Evolutionary conservation across 352 stramenopile genomes (phyloP).

Genomic region (Phytophthora lateralis): DNA sequence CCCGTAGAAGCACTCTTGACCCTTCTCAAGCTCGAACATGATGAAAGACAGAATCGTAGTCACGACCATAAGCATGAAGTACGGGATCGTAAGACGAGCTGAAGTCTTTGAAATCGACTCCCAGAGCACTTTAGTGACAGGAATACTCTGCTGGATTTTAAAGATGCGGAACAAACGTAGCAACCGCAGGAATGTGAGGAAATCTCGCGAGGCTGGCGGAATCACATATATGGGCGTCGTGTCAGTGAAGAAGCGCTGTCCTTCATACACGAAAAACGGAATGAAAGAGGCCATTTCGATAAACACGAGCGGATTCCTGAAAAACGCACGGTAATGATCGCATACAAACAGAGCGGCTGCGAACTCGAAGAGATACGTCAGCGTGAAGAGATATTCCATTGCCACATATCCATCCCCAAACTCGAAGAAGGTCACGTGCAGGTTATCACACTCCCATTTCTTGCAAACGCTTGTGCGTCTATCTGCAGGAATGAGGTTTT

Average conservation of each 20-base stretch:
- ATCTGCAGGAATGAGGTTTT: conserved; percentile 42
- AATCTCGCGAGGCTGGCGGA: conserved; percentile 59
- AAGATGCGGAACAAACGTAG: conserved; percentile 74
- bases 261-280: conserved; percentile 70
- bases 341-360: conserved; percentile 41
- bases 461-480: conserved; percentile 64
- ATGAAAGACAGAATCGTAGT: conserved; percentile 79
- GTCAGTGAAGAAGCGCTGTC: conserved; percentile 36
- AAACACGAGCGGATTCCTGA: conserved; percentile 71
- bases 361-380: conserved; percentile 72
- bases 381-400: conserved; percentile 74
- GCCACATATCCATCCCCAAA: conserved; percentile 55
- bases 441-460: conserved; percentile 78
- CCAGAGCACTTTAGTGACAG: conserved; percentile 76
- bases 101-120: conserved; percentile 87
- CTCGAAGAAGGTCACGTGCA: conserved; percentile 75
- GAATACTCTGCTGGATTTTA: conserved; percentile 82
- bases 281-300: conserved; percentile 74
- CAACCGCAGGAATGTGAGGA: conserved; percentile 63
- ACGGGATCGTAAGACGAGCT: conserved; percentile 71
- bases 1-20: conserved; percentile 79
- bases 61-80: conserved; percentile 82
- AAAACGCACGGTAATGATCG: conserved; percentile 48
- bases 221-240: conserved; percentile 69
- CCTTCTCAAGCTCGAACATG: conserved; percentile 83